Evolutionary conservation across 2,329 filamentous ascomycete genomes (phyloP).

Genomic region (Ceratocystis ficicola): DNA sequence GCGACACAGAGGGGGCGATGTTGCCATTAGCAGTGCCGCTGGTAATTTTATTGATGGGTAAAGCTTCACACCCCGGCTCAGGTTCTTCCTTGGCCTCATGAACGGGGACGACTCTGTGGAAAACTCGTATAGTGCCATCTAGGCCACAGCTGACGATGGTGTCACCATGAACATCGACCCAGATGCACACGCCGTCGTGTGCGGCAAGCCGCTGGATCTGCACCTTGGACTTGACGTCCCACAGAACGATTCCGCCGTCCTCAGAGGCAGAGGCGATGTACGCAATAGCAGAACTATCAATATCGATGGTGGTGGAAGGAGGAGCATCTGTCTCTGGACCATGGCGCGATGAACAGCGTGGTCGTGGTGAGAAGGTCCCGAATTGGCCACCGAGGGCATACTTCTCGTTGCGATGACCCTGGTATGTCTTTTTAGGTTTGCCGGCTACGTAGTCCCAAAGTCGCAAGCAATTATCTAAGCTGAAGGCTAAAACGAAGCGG

Average conservation of each 20-base stretch:
- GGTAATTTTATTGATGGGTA: too few relatives aligned
- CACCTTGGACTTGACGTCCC: conserved; percentile 81
- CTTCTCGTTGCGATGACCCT: conserved; percentile 73
- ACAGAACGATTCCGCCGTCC: conserved; percentile 71
- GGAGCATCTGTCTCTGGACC: conserved; percentile 22
- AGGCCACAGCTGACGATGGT: conserved; percentile 47
- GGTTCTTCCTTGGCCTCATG: too few relatives aligned
- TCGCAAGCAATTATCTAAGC: conserved; percentile 76
- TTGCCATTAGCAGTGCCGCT: background rate
- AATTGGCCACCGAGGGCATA: conserved; percentile 82
- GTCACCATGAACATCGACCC: conserved; percentile 48
- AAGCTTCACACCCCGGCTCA: background rate
- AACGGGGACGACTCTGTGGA: conserved; percentile 27
- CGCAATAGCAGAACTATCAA: conserved; percentile 26
- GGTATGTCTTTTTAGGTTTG: conserved; percentile 89
- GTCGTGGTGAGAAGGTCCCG: conserved; percentile 39
- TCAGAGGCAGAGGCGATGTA: conserved; percentile 81
- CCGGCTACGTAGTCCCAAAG: conserved; percentile 93
- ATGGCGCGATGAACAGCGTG: conserved; percentile 21
- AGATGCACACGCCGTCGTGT: conserved; percentile 51
- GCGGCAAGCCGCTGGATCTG: conserved; percentile 54
- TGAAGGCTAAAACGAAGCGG: conserved; percentile 82
- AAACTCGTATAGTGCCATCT: conserved; percentile 42
- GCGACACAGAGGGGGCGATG: background rate
- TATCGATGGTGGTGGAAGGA: conserved; percentile 13